Percentiles rank a stretch among this genome's conserved stretches.
Evolutionary conservation across 169 alveolate species (phyloP).

Genomic region (Plasmodium yoelii): DNA sequence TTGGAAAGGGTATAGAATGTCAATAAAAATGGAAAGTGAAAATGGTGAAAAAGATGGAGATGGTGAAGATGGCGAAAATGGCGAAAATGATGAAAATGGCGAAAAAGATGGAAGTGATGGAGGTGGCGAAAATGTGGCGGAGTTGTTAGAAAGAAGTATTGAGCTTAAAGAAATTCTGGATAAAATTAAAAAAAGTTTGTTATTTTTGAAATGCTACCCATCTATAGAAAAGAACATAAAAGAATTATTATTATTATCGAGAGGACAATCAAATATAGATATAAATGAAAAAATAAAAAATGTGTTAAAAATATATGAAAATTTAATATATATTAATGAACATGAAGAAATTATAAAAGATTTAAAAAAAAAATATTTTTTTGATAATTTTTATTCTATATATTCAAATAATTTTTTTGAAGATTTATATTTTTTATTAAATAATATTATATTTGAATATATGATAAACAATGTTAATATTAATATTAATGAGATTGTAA

Average conservation of each 20-base stretch:
- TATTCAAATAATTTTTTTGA: slow-evolving; percentile 44
- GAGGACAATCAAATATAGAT: slow-evolving; percentile 16
- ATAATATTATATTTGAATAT: slow-evolving; percentile 16
- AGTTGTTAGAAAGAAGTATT: slow-evolving; percentile 26
- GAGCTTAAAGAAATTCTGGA: slow-evolving; percentile 36
- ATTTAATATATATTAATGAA: slow-evolving; percentile 55
- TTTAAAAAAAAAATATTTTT: slow-evolving; percentile 10
- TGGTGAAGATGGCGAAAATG: background rate
- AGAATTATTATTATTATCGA: slow-evolving; percentile 13
- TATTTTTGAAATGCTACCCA: slow-evolving; percentile 28
- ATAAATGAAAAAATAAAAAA: slow-evolving; percentile 38
- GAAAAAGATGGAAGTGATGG: background rate
- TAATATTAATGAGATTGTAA: background rate
- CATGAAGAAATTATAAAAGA: slow-evolving; percentile 46
- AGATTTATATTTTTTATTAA: slow-evolving; percentile 28
- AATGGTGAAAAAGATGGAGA: background rate
- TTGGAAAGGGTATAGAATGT: too few relatives aligned
- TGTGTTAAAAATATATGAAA: slow-evolving; percentile 2
- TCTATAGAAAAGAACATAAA: slow-evolving; percentile 27
- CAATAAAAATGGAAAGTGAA: too few relatives aligned
- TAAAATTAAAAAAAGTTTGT: slow-evolving; percentile 28
- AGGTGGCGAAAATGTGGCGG: background rate
- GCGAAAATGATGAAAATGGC: background rate
- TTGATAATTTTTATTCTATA: slow-evolving; percentile 7
- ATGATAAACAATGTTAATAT: slow-evolving; percentile 1